phyloP scores from a whole-genome alignment of 176 grass and related monocot genomes.

The Oropetium thomaeum region DNA sequence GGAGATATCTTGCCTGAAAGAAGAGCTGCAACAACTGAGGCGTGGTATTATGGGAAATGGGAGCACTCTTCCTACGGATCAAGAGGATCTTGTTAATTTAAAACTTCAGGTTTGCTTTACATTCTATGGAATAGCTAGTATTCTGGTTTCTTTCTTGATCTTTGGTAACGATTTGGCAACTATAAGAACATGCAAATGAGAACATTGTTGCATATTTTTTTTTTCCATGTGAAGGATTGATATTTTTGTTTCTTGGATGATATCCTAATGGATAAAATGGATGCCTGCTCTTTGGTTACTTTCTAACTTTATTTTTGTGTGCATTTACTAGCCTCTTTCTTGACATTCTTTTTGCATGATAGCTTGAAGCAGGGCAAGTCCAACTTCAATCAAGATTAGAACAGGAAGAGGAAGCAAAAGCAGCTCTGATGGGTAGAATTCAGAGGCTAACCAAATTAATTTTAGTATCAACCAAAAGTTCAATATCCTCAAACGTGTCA shows the following conservation, averaged over 20 bases:
- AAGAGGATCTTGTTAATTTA: slow-evolving; percentile 94
- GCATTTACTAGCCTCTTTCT: slow-evolving; percentile 2
- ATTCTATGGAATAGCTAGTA: slow-evolving; percentile 15
- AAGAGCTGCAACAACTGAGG: slow-evolving; percentile 92
- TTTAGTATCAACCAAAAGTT: slow-evolving; percentile 95
- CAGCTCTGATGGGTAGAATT: slow-evolving; percentile 94
- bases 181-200: not conserved
- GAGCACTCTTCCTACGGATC: slow-evolving; percentile 53
- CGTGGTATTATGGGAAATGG: slow-evolving; percentile 80
- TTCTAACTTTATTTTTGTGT: slow-evolving; percentile 8
- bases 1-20: slow-evolving; percentile 87
- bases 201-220: not conserved
- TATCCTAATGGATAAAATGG: slow-evolving; percentile 12
- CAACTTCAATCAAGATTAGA: slow-evolving; percentile 96
- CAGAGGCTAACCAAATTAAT: slow-evolving; percentile 96
- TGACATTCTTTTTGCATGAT: slow-evolving; percentile 22
- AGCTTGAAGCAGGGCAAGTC: slow-evolving; percentile 99
- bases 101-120: slow-evolving; percentile 85
- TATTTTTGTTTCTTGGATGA: slow-evolving; percentile 1
- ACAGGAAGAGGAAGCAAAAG: slow-evolving; percentile 99
- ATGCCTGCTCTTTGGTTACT: not conserved
- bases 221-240: not conserved
- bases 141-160: slow-evolving; percentile 23
- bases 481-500: slow-evolving; percentile 69
- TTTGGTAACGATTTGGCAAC: not conserved